Evolutionary conservation across 169 alveolate species (phyloP).

Genomic region (Babesia sp.): DNA sequence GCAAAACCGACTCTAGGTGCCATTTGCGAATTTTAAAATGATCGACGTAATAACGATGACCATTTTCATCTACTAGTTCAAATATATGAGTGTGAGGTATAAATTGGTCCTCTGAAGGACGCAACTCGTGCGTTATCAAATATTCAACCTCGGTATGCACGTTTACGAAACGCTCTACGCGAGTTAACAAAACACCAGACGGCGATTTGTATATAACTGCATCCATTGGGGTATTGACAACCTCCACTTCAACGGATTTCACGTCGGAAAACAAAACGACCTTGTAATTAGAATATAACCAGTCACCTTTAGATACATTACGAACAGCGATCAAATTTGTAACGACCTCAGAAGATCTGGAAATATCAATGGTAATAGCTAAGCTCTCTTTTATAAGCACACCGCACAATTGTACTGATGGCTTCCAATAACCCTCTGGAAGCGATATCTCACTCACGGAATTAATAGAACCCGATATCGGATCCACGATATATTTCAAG

Average conservation of each 20-base stretch:
- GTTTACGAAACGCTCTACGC: neutral
- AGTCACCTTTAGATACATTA: neutral
- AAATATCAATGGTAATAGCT: neutral
- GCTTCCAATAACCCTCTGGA: conserved; percentile 1
- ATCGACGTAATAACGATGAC: neutral
- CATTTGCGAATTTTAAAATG: neutral
- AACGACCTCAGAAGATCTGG: neutral
- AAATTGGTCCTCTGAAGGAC: too few relatives aligned
- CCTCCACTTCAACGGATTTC: neutral
- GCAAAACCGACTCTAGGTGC: neutral
- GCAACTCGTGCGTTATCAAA: neutral
- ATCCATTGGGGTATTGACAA: neutral
- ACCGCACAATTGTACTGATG: neutral
- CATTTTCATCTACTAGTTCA: neutral
- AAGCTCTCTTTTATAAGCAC: neutral
- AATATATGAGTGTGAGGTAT: neutral
- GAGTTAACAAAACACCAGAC: neutral
- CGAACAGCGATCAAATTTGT: neutral
- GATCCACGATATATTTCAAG: neutral
- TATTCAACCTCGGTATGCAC: too few relatives aligned
- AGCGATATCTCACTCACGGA: neutral
- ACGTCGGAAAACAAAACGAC: neutral
- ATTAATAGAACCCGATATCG: neutral
- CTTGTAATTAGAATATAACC: conserved; percentile 8
- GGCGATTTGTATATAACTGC: neutral